phyloP scores from a whole-genome alignment of 176 grass and related monocot genomes.

The Elaeis guineensis region DNA sequence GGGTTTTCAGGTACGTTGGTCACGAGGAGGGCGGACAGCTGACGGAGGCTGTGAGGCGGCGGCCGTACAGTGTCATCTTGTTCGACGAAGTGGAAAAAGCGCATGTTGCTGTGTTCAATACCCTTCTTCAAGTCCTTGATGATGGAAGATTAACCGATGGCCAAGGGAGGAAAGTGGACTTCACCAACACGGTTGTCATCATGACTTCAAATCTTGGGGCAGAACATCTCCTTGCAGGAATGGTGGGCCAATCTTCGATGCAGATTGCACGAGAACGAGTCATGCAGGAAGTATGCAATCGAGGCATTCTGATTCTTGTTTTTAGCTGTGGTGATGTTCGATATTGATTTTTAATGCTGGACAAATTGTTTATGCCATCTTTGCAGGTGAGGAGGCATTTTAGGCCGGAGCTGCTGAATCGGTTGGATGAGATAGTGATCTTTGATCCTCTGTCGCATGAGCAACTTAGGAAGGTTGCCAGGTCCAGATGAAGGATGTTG shows the following conservation, averaged over 20 bases:
- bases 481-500: conserved; percentile 95
- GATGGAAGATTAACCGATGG: conserved; percentile 86
- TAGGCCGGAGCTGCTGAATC: conserved; percentile 81
- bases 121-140: conserved; percentile 90
- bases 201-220: conserved; percentile 99
- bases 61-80: conserved; percentile 90
- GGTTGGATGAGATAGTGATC: conserved; percentile 82
- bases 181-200: conserved; percentile 91
- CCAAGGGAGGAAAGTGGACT: conserved; percentile 86
- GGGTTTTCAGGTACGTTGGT: conserved; percentile 60
- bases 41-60: conserved; percentile 69
- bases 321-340: neutral
- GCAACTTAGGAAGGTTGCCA: conserved; percentile 79
- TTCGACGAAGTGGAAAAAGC: conserved; percentile 98
- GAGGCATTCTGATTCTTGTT: neutral
- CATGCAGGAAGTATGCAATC: conserved; percentile 54
- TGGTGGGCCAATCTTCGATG: conserved; percentile 72
- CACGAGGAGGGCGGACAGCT: conserved; percentile 92
- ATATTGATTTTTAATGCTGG: neutral
- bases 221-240: conserved; percentile 81
- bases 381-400: conserved; percentile 87
- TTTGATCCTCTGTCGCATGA: conserved; percentile 85
- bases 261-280: conserved; percentile 62
- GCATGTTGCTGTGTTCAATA: conserved; percentile 85
- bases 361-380: neutral